These are phyloP conservation scores for Coffea humblotiana DNA, from an alignment of 305 asterid genomes.

Conservation along the genomic window DNA sequence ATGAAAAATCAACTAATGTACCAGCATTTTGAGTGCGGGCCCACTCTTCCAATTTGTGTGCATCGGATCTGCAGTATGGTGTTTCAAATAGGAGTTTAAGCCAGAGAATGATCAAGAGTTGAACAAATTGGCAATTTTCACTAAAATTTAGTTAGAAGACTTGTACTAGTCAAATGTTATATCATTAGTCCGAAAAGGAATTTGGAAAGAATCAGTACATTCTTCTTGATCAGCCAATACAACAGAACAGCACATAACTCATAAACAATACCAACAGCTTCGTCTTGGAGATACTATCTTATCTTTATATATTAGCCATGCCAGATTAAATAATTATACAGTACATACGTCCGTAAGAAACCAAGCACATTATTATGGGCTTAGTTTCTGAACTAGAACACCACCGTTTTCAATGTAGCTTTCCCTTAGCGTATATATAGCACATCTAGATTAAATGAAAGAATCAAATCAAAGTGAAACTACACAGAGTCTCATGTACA, in stretches of 20 bases:
- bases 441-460: no score
- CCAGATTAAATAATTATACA: not conserved
- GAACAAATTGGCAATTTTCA: not conserved
- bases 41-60: slow-evolving; percentile 94
- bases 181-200: not conserved
- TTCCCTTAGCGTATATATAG: not conserved
- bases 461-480: not conserved
- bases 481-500: not conserved
- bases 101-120: not conserved
- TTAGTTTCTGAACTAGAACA: not conserved
- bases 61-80: slow-evolving; percentile 58
- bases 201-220: not conserved
- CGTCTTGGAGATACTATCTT: not conserved
- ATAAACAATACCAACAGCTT: not conserved
- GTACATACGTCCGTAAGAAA: not conserved
- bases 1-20: slow-evolving; percentile 74
- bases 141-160: not conserved
- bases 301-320: not conserved
- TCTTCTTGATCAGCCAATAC: not conserved
- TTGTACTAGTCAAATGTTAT: not conserved
- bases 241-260: not conserved
- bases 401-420: not conserved
- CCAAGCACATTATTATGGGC: not conserved
- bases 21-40: slow-evolving; percentile 66
- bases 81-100: not conserved